phyloP scores from a whole-genome alignment of 768 basidiomycete genomes.

The Naganishia onofrii region DNA sequence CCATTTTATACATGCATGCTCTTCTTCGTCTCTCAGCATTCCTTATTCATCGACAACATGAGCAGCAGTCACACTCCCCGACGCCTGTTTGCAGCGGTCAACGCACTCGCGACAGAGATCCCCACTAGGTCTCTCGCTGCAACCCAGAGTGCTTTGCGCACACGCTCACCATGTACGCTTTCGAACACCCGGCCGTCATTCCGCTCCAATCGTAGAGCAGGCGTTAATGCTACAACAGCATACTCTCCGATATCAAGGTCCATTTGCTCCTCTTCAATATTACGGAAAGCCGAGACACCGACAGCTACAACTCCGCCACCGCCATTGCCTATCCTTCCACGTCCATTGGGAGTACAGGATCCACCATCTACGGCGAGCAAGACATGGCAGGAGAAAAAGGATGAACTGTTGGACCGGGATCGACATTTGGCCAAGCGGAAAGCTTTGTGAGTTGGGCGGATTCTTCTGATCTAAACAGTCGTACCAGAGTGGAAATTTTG shows the following conservation, averaged over 20 bases:
- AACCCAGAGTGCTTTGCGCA: background rate
- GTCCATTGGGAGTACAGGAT: slow-evolving; percentile 74
- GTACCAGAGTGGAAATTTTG: background rate
- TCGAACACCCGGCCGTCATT: background rate
- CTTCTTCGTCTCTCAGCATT: background rate
- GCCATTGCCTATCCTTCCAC: slow-evolving; percentile 44
- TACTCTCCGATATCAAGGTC: background rate
- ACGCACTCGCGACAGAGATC: background rate
- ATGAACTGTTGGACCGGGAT: slow-evolving; percentile 70
- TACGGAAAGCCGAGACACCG: slow-evolving; percentile 9
- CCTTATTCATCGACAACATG: background rate
- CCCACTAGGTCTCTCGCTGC: background rate
- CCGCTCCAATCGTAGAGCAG: background rate
- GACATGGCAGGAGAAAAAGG: slow-evolving; percentile 63
- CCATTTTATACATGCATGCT: background rate
- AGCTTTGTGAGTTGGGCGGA: slow-evolving; percentile 52
- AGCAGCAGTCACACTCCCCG: background rate
- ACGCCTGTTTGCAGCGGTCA: background rate
- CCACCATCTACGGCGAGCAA: slow-evolving; percentile 63
- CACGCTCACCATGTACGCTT: background rate
- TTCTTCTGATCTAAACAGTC: background rate
- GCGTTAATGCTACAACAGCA: background rate
- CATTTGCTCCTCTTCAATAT: background rate
- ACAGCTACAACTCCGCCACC: background rate
- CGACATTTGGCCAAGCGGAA: slow-evolving; percentile 66